A percentile compares a stretch with the other conserved stretches of the same genome.
These are phyloP conservation scores for Massarina eburnea DNA, from an alignment of 2,329 filamentous ascomycete genomes.

Conservation along the genomic window DNA sequence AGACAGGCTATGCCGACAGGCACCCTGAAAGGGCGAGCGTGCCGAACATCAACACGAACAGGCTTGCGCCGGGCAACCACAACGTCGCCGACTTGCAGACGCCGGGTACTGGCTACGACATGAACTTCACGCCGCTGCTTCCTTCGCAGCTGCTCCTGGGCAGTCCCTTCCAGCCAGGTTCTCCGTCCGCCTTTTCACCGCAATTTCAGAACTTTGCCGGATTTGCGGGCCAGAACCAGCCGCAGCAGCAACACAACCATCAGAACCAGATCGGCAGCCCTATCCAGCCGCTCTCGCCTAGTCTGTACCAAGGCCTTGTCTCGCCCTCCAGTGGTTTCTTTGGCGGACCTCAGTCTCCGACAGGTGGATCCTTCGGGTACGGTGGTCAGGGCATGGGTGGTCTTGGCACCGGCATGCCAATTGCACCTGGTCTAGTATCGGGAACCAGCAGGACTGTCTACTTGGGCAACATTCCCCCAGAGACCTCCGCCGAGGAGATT, in stretches of 20 bases:
- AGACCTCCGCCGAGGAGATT: slow-evolving; percentile 96
- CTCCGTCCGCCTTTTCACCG: slow-evolving; percentile 85
- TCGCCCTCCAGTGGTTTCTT: slow-evolving; percentile 83
- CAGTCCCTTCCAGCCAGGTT: slow-evolving; percentile 95
- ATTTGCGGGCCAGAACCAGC: slow-evolving; percentile 62
- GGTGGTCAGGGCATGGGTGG: slow-evolving; percentile 60
- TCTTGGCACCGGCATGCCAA: slow-evolving; percentile 73
- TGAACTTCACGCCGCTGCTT: slow-evolving; percentile 96
- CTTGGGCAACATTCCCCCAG: slow-evolving; percentile 95
- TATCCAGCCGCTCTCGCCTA: slow-evolving; percentile 74
- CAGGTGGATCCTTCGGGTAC: slow-evolving; percentile 69
- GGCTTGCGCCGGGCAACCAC: slow-evolving; percentile 58
- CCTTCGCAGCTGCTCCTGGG: slow-evolving; percentile 93
- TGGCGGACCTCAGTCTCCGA: slow-evolving; percentile 83
- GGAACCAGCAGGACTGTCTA: slow-evolving; percentile 97
- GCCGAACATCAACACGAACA: slow-evolving; percentile 86
- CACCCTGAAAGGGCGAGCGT: slow-evolving; percentile 84
- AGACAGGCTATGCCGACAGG: slow-evolving; percentile 78
- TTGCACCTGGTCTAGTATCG: slow-evolving; percentile 78
- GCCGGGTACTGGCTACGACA: slow-evolving; percentile 87
- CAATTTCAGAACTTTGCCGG: slow-evolving; percentile 85
- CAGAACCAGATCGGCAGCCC: slow-evolving; percentile 71
- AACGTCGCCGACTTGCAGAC: slow-evolving; percentile 75
- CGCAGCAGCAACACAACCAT: slow-evolving; percentile 60
- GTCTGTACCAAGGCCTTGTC: slow-evolving; percentile 80